Percentiles rank a stretch among this genome's conserved stretches.
These are phyloP conservation scores for Scutellaria galericulata DNA, from an alignment of 257 asterid genomes.

Conservation along the genomic window DNA sequence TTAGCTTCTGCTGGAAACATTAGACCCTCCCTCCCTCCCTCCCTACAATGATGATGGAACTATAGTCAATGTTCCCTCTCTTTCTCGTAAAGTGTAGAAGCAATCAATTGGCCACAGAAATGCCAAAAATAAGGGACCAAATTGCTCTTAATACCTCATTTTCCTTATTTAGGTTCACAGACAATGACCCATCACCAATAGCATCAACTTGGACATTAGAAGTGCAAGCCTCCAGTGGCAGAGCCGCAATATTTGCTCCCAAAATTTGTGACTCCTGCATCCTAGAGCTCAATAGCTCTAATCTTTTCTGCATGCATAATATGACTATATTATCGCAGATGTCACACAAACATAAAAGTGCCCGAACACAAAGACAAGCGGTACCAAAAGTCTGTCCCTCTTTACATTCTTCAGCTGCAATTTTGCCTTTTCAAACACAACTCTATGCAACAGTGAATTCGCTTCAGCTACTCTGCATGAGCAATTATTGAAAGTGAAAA, in stretches of 20 bases:
- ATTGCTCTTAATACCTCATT: constrained; percentile 47
- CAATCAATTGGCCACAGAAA: background rate
- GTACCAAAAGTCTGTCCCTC: constrained; percentile 73
- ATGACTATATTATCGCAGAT: constrained; percentile 30
- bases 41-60: no score
- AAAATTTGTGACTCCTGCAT: constrained; percentile 57
- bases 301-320: constrained; percentile 62
- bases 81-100: constrained; percentile 13
- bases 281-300: constrained; percentile 58
- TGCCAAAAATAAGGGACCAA: background rate
- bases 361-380: constrained; percentile 38
- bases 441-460: constrained; percentile 54
- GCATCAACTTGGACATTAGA: constrained; percentile 40
- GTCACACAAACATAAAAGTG: constrained; percentile 13
- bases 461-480: constrained; percentile 67
- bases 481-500: constrained; percentile 37
- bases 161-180: constrained; percentile 39
- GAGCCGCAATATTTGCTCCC: constrained; percentile 45
- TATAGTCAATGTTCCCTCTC: constrained; percentile 13
- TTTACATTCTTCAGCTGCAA: constrained; percentile 63
- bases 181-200: constrained; percentile 38
- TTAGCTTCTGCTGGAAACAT: no score
- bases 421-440: constrained; percentile 70
- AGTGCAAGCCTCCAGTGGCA: constrained; percentile 30
- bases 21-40: no score